Conservation (phyloP, 768 basidiomycete genomes). For the Psilocybe cubensis region DNA sequence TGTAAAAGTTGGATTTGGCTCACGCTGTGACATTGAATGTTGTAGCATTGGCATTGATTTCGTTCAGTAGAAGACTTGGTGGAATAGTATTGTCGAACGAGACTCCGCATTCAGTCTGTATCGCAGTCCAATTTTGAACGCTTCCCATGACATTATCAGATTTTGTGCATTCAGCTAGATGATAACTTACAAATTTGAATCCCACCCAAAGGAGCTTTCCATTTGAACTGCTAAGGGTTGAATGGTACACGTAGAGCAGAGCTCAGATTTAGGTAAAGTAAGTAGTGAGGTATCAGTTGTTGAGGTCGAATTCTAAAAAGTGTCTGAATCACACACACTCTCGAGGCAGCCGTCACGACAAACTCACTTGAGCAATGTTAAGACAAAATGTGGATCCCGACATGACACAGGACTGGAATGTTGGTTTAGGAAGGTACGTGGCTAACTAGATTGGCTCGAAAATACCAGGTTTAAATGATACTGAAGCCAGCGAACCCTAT, state of each 20-base stretch:
- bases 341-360: not conserved
- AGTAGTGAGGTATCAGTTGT: not conserved
- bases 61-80: not conserved
- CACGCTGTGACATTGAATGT: not conserved
- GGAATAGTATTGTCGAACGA: not conserved
- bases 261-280: not conserved
- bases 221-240: not conserved
- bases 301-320: not conserved
- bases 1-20: not conserved
- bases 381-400: not conserved
- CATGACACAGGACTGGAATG: not conserved
- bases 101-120: not conserved
- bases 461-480: not conserved
- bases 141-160: not conserved
- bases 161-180: not conserved
- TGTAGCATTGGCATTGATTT: not conserved
- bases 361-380: not conserved
- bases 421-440: not conserved
- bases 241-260: not conserved
- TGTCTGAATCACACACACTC: not conserved
- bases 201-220: not conserved
- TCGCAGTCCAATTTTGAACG: not conserved
- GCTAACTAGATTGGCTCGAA: not conserved
- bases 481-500: not conserved
- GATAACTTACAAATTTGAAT: not conserved